phyloP scores from a whole-genome alignment of 2,329 filamentous ascomycete species.

The Aspergillus persii region DNA sequence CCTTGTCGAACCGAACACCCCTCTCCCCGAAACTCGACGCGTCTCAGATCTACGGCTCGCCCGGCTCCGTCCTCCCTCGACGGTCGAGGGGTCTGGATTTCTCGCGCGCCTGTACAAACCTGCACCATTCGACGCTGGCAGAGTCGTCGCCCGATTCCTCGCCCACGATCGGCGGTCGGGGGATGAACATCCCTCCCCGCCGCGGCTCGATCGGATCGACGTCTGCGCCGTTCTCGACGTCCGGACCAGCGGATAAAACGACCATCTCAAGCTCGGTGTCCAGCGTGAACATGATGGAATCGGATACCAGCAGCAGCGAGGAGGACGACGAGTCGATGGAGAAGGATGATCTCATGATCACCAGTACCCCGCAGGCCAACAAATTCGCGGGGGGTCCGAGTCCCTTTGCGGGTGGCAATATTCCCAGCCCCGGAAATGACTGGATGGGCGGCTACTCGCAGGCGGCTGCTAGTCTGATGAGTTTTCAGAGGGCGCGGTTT shows the following conservation, averaged over 20 bases:
- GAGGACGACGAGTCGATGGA: constrained; percentile 62
- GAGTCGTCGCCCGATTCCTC: constrained; percentile 90
- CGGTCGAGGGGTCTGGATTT: constrained; percentile 91
- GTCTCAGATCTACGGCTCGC: constrained; percentile 80
- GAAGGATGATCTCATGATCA: constrained; percentile 73
- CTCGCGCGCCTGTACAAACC: constrained; percentile 84
- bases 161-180: constrained; percentile 73
- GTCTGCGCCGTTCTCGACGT: constrained; percentile 65
- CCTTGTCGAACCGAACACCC: constrained; percentile 60
- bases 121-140: constrained; percentile 92
- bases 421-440: constrained; percentile 56
- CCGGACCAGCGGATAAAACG: constrained; percentile 67
- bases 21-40: constrained; percentile 84
- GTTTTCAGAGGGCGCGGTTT: constrained; percentile 65
- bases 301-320: constrained; percentile 72
- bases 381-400: constrained; percentile 52
- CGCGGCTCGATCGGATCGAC: constrained; percentile 61
- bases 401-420: constrained; percentile 46
- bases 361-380: constrained; percentile 72
- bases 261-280: constrained; percentile 77
- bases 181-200: constrained; percentile 58
- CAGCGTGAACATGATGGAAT: constrained; percentile 74
- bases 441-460: constrained; percentile 66
- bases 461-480: constrained; percentile 73
- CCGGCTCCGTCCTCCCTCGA: constrained; percentile 81